Percentiles rank a stretch among this genome's conserved stretches.
Evolutionary conservation across 2,329 filamentous ascomycete species (phyloP).

Genomic region (Dothideomycetidae sp.): DNA sequence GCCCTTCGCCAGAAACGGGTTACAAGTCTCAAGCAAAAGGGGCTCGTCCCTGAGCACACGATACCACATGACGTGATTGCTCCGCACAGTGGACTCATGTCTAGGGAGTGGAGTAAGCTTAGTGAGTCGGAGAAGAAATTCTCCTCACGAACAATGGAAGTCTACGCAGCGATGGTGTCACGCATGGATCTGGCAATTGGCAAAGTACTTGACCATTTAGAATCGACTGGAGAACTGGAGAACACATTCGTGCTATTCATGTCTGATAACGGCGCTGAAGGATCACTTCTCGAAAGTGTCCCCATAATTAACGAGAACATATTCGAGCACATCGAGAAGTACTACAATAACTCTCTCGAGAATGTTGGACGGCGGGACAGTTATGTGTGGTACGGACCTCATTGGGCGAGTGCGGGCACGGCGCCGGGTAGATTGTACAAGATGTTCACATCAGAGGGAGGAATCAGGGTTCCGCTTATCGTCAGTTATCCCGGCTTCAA

Average conservation of each 20-base stretch:
- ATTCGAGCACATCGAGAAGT: conserved; percentile 21
- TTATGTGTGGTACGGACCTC: conserved; percentile 26
- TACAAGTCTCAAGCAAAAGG: conserved; percentile 15
- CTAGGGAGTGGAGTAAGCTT: conserved; percentile 14
- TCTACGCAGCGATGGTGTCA: conserved; percentile 25
- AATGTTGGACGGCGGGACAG: conserved; percentile 24
- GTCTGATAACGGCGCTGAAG: conserved; percentile 27
- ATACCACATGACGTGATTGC: conserved; percentile 17
- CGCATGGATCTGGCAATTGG: conserved; percentile 23
- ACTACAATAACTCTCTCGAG: conserved; percentile 26
- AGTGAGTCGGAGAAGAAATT: conserved; percentile 25
- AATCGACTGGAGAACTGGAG: conserved; percentile 21
- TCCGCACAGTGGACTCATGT: conserved; percentile 12
- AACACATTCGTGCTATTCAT: conserved; percentile 27
- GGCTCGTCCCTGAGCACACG: conserved; percentile 15
- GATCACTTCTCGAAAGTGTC: conserved; percentile 19
- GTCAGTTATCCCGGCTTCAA: conserved; percentile 19
- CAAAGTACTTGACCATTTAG: conserved; percentile 20
- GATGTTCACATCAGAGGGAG: conserved; percentile 16
- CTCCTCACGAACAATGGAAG: conserved; percentile 26
- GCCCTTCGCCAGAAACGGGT: conserved; percentile 15
- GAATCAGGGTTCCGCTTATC: conserved; percentile 26
- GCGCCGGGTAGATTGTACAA: conserved; percentile 17
- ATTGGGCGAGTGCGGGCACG: conserved; percentile 18
- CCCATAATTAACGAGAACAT: conserved; percentile 22